Evolutionary conservation across 192 early-diverging fungal genomes (phyloP), one percentile per base, ranked within the genome.

Genomic region (Podila clonocystis): DNA sequence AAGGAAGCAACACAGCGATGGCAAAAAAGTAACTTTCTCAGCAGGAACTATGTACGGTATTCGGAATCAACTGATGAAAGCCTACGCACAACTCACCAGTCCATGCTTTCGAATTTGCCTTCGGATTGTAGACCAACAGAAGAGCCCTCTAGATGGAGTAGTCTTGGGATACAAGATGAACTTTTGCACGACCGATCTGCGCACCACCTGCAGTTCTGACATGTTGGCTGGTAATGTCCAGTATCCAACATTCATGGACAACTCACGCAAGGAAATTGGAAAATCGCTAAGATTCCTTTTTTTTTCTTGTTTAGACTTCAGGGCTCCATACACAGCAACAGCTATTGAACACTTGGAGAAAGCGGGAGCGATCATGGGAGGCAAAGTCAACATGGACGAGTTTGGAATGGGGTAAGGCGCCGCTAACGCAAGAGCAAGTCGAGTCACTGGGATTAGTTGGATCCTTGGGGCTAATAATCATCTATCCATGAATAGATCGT

Each of bases 341-440:
- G 92, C 88, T 6, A 91, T 95, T 9, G 58, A 85, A 17, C 72
- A 86, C 28, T 82, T 97, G 15, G 73, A 85, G 28, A 67, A 86
- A 0, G 85, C 89, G 2, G 95, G 95, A 0, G 91, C 87, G 0
- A 73, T 89, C 11, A 82, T 93, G n/a, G 83, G 93, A 5, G 96
- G 93, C 26, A 95, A 95, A 65, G 86, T 92, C 19, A 97, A 97
- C 77, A 93, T 97, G 94, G 97, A 98, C 82, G 96, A 98, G 79
- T 98, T 97, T 90, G 97, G 95, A 19, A 98, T 98, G 96, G 97
- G 97, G 83, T 91, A 88, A 48, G 76, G 28, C 15, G 13, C 63
- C 11, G 26, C 2, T 24, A 52, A 8, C 9, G 8, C 34, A 6
- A 7, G 9, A 11, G 9, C 20, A 24, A 55, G 4, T 12, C 20